These are phyloP conservation scores for Chlorophyllum brunneum DNA, from an alignment of 768 basidiomycete genomes.

Conservation along the genomic window DNA sequence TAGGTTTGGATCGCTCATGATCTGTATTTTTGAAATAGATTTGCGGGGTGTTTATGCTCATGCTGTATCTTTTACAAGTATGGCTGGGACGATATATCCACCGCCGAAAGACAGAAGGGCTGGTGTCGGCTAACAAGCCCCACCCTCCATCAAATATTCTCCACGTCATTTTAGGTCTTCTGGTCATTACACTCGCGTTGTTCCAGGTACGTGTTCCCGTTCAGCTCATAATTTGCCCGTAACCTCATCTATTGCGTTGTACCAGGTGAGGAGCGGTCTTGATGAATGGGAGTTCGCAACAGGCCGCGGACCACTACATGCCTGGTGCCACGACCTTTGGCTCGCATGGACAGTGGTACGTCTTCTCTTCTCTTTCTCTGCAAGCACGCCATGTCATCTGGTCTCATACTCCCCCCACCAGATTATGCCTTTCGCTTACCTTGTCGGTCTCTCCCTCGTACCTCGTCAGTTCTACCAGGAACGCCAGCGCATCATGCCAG, in stretches of 20 bases:
- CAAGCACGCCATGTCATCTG: no score
- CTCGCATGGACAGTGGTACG: slow-evolving; percentile 44
- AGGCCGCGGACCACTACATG: slow-evolving; percentile 29
- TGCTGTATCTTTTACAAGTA: slow-evolving; percentile 48
- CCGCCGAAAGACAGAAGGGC: slow-evolving; percentile 28
- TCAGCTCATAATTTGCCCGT: slow-evolving; percentile 12
- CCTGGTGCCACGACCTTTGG: slow-evolving; percentile 39
- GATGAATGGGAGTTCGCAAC: slow-evolving; percentile 38
- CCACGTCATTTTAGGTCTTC: slow-evolving; percentile 51
- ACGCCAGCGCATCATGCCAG: slow-evolving; percentile 17
- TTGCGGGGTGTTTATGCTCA: slow-evolving; percentile 47
- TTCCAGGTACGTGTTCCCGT: slow-evolving; percentile 35
- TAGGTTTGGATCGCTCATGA: not conserved
- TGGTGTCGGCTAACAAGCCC: slow-evolving; percentile 23
- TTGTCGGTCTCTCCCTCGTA: slow-evolving; percentile 38
- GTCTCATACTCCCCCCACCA: no score
- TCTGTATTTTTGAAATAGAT: slow-evolving; percentile 29
- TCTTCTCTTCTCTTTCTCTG: slow-evolving; percentile 11
- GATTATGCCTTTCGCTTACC: slow-evolving; percentile 43
- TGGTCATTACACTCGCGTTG: slow-evolving; percentile 46
- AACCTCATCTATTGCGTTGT: not conserved
- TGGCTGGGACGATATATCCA: slow-evolving; percentile 53
- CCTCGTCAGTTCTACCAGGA: slow-evolving; percentile 42
- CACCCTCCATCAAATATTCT: slow-evolving; percentile 54
- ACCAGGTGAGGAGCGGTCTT: slow-evolving; percentile 40